These are phyloP conservation scores for Thraustochytrium striatum DNA, from an alignment of 352 stramenopile species.

Conservation along the genomic window DNA sequence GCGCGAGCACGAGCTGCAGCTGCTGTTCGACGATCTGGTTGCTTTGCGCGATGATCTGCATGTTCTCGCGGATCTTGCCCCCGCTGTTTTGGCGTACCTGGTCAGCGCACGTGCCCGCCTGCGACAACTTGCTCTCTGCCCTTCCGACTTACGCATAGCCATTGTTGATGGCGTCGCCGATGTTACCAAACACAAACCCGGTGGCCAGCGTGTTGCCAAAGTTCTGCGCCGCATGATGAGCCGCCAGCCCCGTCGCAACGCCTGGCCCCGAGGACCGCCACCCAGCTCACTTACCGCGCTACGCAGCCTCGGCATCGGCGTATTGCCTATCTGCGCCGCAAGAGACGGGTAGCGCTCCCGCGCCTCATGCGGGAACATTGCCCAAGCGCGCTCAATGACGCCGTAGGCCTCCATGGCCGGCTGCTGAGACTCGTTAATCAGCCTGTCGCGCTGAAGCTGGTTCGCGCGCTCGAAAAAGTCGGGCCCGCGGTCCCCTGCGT, in stretches of 20 bases:
- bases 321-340: conserved; percentile 1
- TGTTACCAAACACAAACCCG: conserved; percentile 35
- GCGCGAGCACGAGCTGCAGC: conserved; percentile 4
- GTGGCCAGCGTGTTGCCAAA: conserved; percentile 21
- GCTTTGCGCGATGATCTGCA: conserved; percentile 17
- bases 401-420: conserved; percentile 19
- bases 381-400: neutral
- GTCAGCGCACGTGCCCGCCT: too few species aligned
- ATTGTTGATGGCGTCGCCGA: conserved; percentile 40
- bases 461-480: conserved; percentile 33
- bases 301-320: neutral
- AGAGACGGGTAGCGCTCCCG: conserved; percentile 17
- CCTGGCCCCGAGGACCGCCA: neutral
- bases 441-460: conserved; percentile 24
- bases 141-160: too few species aligned
- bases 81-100: too few species aligned
- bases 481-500: neutral
- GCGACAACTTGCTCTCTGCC: too few species aligned
- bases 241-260: neutral
- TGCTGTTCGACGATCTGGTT: conserved; percentile 28
- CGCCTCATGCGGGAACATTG: conserved; percentile 21
- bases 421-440: conserved; percentile 36
- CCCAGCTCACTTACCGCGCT: neutral
- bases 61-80: conserved; percentile 35
- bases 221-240: neutral